Base-by-base conservation (phyloP, 2,329 filamentous ascomycete genomes). In the Rhinocladiella mackenziei region DNA sequence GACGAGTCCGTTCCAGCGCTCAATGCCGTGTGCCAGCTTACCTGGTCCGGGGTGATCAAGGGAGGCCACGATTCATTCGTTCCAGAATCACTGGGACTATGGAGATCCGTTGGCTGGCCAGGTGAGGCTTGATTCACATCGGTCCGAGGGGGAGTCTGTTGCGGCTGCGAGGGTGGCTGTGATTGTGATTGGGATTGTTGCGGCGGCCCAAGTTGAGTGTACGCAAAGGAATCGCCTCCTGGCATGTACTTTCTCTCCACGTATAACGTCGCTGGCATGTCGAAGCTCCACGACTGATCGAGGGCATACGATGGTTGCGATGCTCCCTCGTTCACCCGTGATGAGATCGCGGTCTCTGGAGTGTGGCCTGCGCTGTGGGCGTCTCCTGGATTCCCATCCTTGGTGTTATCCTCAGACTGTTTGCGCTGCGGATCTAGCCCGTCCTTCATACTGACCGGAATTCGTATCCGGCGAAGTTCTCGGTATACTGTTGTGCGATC, bases 401-500 rank as follows among this genome's bases (percentile, higher is more conserved):
- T 35, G 15, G 30, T 13, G 6, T 14, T n/a, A 15, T 30, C 25
- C 11, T 31, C 38, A 5, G 26, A 14, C 19, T 7, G 11, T 11
- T n/a, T 26, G 17, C 17, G 18, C 8, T 26, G 35, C 28, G 22
- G 15, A 8, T 29, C 36, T 9, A 45, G 14, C n/a, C 25, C 37
- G n/a, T 37, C 37, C 26, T 48, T 45, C 45, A 61, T 57, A 23
- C 52, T 54, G 19, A 55, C 45, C 3, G 62, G 61, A 20, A 58
- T 45, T 39, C 57, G 58, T 7, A 60, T 50, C 51, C 48, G 60
- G 28, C 57, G 58, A 39, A 57, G 50, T 32, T 59, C 56, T 20
- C 53, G 59, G 49, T 61, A 67, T 9, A 51, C 55, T 29, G 44
- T 51, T 39, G 60, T 58, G 17, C 61, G 56, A 26, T 75, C 73